Base-by-base conservation (phyloP, 345 rosid species). In the Arabidopsis suecica region DNA sequence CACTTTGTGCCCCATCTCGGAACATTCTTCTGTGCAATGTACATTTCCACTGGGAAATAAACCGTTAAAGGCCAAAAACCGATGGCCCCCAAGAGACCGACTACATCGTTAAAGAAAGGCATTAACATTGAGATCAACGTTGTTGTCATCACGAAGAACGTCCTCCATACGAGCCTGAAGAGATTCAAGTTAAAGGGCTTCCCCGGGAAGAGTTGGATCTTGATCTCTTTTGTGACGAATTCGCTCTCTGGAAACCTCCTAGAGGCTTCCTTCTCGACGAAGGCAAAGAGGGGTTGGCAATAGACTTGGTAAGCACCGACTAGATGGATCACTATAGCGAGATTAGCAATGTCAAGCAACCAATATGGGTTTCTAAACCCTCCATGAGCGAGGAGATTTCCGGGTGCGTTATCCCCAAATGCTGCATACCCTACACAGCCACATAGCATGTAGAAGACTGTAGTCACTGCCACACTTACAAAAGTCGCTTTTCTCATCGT, bases 31-130 rank as follows among this genome's bases (percentile, higher is more conserved):
- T 86, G 95, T 4, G 57, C 80, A 53, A 91, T 86, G 72, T 88
- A 95, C 99, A 95, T 90, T 82, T 94, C 93, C 18, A 94, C 88
- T 0, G 98, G 98, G 81, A 88, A 91, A 48, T 91, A 91, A 12
- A 94, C 98, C 0, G 96, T 88, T 13, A 95, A 56, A 9, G 99
- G 99, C 97, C 99, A 95, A 57, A 90, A 95, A 49, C 96, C 99
- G 1, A 95, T 53, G 0, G 99, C 97, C 6, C 97, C 97, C 9
- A 95, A 89, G 8, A 94, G 81, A 22, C 97, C 97, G 3, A 88
- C 96, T 0, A 90, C 81, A 51, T 87, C 93, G 12, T 90, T 90
- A 60, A 95, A 95, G 84, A 92, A 92, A 2, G 99, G 99, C 59
- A 90, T 82, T 14, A 92, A 79, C 99, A 95, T 92, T 8, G 99